phyloP scores from a whole-genome alignment of 2,329 filamentous ascomycete genomes.

The Sarocladiaceae sp. region DNA sequence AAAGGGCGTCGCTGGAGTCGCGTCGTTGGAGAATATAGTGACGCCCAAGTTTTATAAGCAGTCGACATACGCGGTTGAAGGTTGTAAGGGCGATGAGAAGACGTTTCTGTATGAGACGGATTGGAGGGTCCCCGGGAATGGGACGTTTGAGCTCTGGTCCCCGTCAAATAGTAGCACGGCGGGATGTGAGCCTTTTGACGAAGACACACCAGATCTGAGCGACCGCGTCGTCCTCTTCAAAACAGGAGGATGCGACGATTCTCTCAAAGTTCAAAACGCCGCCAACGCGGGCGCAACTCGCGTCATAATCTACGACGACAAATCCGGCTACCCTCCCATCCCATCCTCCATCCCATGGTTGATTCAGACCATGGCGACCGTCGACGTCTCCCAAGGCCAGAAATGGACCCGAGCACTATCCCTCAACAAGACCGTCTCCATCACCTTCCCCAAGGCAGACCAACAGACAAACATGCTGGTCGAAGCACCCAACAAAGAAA shows the following conservation, averaged over 20 bases:
- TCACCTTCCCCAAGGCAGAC: not conserved
- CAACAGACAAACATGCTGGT: not conserved
- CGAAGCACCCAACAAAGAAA: not conserved
- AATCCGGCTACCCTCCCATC: slow-evolving; percentile 23
- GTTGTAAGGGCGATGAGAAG: slow-evolving; percentile 14
- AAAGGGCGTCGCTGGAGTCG: slow-evolving; percentile 13
- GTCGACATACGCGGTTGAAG: slow-evolving; percentile 30
- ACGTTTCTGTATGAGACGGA: slow-evolving; percentile 31
- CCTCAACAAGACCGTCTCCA: not conserved
- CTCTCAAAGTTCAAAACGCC: slow-evolving; percentile 17
- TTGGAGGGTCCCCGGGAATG: slow-evolving; percentile 33
- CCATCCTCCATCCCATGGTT: not conserved
- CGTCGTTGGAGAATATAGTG: slow-evolving; percentile 16
- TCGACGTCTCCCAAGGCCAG: not conserved
- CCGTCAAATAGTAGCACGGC: slow-evolving; percentile 40
- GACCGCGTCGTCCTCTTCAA: slow-evolving; percentile 55
- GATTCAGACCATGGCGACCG: not conserved
- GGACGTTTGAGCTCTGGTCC: slow-evolving; percentile 36
- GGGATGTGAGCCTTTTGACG: slow-evolving; percentile 45
- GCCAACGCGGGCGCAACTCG: slow-evolving; percentile 52
- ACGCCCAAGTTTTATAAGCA: slow-evolving; percentile 33
- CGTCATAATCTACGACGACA: slow-evolving; percentile 47
- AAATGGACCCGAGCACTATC: not conserved
- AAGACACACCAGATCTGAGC: slow-evolving; percentile 52
- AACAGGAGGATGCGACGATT: slow-evolving; percentile 50